phyloP scores from a whole-genome alignment of 441 rosid species.

The Monsonia emarginata region DNA sequence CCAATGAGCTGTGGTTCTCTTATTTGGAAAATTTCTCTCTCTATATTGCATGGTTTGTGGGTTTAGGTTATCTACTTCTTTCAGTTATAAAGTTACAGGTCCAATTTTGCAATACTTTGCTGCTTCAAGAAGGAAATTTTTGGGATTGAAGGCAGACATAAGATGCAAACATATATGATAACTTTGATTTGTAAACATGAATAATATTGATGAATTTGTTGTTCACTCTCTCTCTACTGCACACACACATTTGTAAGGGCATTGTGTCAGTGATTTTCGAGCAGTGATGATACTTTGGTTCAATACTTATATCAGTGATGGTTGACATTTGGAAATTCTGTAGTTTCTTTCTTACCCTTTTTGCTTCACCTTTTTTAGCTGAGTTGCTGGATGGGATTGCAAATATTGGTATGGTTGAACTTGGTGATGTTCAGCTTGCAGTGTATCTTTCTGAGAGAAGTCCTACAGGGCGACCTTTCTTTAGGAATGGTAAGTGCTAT shows the following conservation, averaged over 20 bases:
- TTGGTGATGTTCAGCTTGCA: slow-evolving; percentile 60
- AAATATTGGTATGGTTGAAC: slow-evolving; percentile 65
- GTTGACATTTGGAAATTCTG: slow-evolving; percentile 1
- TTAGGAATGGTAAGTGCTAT: slow-evolving; percentile 52
- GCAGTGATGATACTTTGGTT: neutral
- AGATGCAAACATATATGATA: neutral
- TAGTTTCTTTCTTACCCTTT: slow-evolving; percentile 5
- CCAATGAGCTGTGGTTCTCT: neutral
- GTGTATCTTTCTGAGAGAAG: slow-evolving; percentile 76
- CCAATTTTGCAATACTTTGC: too few relatives aligned
- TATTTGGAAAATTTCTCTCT: neutral
- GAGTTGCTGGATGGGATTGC: slow-evolving; percentile 72
- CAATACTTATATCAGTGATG: slow-evolving; percentile 5
- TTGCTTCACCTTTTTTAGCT: slow-evolving; percentile 32
- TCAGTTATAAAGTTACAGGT: neutral
- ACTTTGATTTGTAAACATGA: neutral
- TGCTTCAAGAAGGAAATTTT: neutral
- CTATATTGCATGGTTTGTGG: neutral
- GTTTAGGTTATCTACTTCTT: neutral
- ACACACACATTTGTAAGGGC: neutral
- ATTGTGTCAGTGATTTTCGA: neutral
- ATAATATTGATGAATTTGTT: neutral
- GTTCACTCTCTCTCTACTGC: neutral
- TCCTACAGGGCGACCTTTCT: slow-evolving; percentile 60
- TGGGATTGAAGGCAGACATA: neutral